Conservation (phyloP, 352 stramenopile genomes). For the Phytophthora syringae region DNA sequence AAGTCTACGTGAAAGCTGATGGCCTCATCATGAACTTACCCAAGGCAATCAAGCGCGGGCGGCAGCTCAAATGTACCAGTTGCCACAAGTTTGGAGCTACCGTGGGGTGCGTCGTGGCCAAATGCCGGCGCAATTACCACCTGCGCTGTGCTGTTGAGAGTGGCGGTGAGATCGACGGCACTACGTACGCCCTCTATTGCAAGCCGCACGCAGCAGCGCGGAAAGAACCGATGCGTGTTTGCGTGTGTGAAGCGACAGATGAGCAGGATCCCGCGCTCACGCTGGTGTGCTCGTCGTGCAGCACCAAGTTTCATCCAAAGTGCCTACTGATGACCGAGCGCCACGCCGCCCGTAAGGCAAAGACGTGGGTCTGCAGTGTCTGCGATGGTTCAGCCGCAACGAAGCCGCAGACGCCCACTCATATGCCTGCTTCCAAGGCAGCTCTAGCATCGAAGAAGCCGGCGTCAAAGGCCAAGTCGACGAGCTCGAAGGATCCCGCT, state of each 20-base stretch:
- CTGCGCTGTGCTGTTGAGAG: slow-evolving; percentile 77
- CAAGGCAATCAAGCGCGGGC: slow-evolving; percentile 79
- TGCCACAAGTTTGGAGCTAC: slow-evolving; percentile 78
- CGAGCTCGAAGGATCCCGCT: slow-evolving; percentile 18
- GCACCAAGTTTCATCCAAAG: slow-evolving; percentile 77
- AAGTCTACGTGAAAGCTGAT: slow-evolving; percentile 84
- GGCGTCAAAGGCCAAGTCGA: slow-evolving; percentile 13
- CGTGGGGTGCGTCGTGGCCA: slow-evolving; percentile 78
- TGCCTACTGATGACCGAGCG: slow-evolving; percentile 84
- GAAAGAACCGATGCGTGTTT: slow-evolving; percentile 48
- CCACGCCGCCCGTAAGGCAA: slow-evolving; percentile 60
- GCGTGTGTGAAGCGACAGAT: slow-evolving; percentile 42
- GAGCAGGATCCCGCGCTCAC: slow-evolving; percentile 52
- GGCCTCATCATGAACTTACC: slow-evolving; percentile 84
- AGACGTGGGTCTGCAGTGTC: slow-evolving; percentile 44
- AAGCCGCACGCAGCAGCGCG: slow-evolving; percentile 62
- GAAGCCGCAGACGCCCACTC: slow-evolving; percentile 23
- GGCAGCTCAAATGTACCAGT: slow-evolving; percentile 72
- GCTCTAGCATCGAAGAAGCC: slow-evolving; percentile 16
- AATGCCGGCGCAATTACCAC: slow-evolving; percentile 84
- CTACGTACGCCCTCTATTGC: slow-evolving; percentile 80
- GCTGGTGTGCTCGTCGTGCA: slow-evolving; percentile 70
- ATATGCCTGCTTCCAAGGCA: slow-evolving; percentile 8
- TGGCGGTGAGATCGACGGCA: slow-evolving; percentile 75
- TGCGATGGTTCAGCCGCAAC: slow-evolving; percentile 34